phyloP scores from a whole-genome alignment of 2,329 filamentous ascomycete genomes.

The Apiospora rasikravindrae region DNA sequence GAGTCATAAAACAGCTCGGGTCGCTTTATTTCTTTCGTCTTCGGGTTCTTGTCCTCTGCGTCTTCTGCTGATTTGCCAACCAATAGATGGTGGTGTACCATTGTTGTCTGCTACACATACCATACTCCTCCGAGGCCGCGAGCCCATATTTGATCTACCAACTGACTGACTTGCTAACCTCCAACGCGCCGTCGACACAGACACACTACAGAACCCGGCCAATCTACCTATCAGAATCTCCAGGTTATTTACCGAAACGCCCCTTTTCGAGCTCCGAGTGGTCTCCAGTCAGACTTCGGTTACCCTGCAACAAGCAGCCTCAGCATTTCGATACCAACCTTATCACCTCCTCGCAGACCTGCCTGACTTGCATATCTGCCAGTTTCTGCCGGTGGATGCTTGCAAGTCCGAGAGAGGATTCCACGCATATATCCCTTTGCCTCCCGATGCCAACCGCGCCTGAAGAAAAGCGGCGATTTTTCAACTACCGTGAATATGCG shows the following conservation, averaged over 20 bases:
- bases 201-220: neutral
- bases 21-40: neutral
- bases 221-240: neutral
- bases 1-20: neutral
- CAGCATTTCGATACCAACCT: neutral
- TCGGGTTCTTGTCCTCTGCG: neutral
- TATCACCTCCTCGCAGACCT: neutral
- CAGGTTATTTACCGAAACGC: neutral
- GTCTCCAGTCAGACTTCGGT: neutral
- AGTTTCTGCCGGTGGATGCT: neutral
- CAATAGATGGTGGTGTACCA: too few relatives aligned
- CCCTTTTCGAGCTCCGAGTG: neutral
- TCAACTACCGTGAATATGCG: neutral
- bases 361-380: neutral
- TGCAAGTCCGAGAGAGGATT: neutral
- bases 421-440: too few relatives aligned
- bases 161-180: neutral
- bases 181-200: neutral
- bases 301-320: neutral
- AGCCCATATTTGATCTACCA: neutral
- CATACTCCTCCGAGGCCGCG: neutral
- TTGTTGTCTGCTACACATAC: neutral
- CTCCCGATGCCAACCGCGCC: neutral
- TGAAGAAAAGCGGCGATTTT: neutral
- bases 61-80: neutral